These are phyloP conservation scores for Calonectria hongkongensis DNA, from an alignment of 2,329 filamentous ascomycete species.

Conservation along the genomic window DNA sequence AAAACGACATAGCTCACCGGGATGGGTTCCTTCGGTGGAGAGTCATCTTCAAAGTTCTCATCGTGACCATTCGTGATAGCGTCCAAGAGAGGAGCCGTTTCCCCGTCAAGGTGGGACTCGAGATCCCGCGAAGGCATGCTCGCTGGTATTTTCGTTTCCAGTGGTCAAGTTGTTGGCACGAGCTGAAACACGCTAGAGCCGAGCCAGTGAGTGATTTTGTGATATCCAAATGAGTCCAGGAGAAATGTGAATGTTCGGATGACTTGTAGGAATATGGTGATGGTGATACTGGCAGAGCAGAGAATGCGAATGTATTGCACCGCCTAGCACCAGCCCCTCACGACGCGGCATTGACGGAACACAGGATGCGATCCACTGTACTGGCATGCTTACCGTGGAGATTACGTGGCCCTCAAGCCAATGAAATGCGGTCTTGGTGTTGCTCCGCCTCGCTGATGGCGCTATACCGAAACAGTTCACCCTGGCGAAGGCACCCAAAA, in stretches of 20 bases:
- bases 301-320: no score
- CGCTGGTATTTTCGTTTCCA: no score
- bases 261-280: no score
- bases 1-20: background rate
- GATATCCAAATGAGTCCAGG: background rate
- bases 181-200: no score
- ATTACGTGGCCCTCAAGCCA: background rate
- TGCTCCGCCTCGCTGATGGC: background rate
- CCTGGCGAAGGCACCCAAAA: background rate
- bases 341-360: background rate
- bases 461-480: background rate
- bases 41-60: background rate
- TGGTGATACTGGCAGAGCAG: no score
- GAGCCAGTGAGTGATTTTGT: background rate
- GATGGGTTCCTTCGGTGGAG: background rate
- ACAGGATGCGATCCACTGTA: background rate
- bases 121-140: background rate
- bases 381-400: background rate
- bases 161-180: background rate
- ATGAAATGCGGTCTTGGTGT: background rate
- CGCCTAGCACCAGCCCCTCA: no score
- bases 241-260: background rate
- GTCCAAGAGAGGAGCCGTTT: background rate
- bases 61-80: background rate
- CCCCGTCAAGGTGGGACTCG: background rate